Percentiles rank a stretch among this genome's conserved stretches.
phyloP scores from a whole-genome alignment of 352 stramenopile genomes.

The Phytophthora sansomeana region DNA sequence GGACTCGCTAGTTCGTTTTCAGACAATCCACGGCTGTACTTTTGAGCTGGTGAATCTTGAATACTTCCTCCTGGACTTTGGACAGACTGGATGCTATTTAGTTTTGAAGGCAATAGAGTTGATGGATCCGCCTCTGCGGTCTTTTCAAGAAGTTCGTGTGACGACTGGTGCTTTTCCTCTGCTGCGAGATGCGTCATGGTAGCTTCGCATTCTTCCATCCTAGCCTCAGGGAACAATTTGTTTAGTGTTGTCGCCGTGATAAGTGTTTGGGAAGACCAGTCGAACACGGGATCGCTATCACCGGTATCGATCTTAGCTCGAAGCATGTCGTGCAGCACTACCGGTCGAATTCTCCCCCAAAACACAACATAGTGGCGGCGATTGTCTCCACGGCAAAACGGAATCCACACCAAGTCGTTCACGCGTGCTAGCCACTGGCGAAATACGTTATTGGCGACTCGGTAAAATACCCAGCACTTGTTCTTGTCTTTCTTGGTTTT shows the following conservation, averaged over 20 bases:
- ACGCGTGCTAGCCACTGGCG: constrained; percentile 29
- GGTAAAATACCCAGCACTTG: constrained; percentile 40
- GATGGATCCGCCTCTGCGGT: neutral
- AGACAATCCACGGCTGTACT: neutral
- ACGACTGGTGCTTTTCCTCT: constrained; percentile 18
- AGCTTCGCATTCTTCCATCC: constrained; percentile 22
- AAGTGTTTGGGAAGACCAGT: constrained; percentile 22
- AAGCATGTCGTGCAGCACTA: constrained; percentile 26
- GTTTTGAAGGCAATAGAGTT: neutral
- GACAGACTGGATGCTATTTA: neutral
- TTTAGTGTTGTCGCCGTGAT: constrained; percentile 19
- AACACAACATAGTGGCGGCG: constrained; percentile 24
- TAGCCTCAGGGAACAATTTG: constrained; percentile 31
- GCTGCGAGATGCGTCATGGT: constrained; percentile 30
- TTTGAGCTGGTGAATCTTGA: constrained; percentile 9
- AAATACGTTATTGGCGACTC: constrained; percentile 37
- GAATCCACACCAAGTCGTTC: constrained; percentile 29
- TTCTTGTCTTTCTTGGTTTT: constrained; percentile 42
- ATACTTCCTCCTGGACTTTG: constrained; percentile 18
- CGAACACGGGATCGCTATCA: constrained; percentile 8
- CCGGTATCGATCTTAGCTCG: constrained; percentile 9
- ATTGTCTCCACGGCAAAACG: constrained; percentile 16
- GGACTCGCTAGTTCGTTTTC: neutral
- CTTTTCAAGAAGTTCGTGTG: constrained; percentile 15
- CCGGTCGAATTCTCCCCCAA: constrained; percentile 33